Evolutionary conservation across 2,329 filamentous ascomycete species (phyloP), one percentile per base, ranked within the genome.

Genomic region (Cladophialophora yegresii): DNA sequence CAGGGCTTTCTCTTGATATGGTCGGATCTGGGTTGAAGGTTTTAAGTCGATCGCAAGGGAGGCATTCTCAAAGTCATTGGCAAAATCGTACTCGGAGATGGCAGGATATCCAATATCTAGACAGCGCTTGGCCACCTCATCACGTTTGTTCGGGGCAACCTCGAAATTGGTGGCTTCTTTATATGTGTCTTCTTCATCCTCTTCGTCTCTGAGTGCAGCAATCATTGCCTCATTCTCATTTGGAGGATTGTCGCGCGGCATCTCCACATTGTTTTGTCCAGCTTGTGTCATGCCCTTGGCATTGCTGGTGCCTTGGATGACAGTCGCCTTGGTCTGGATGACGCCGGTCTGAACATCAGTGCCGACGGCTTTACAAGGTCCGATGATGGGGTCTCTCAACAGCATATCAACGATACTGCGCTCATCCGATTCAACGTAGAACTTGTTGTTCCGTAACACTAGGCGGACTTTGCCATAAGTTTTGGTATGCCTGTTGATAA

Each of bases 401-500:
- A 98, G 83, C 73, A 85, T 89, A 76, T 96, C 92, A 63, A 98
- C 82, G 75, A 97, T 90, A 10, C 88, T 84, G 12, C 92, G 89
- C 76, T 98, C 93, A 22, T 90, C 89, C 72, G 91, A 97, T 78
- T 99, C 95, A 66, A 98, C 88, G 71, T 90, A 97, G 77, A 96
- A 97, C 70, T 91, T 90, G 67, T 93, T 98, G 72, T 97, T 90
- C 76, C 96, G 96, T 68, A 98, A 78, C 51, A 98, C 95, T 59
- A 98, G 85, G 76, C 96, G 95, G 61, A 97, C 92, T 77, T 97
- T 98, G 69, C 95, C 95, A 75, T 95, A 98, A 58, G 91, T 95
- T 69, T 91, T 88, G 5, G 92, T 96, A 67, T 92, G 95, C 66
- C 87, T 87, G 69, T 93, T 82, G 69, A 89, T 93, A 75, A 93